Base-by-base conservation (phyloP, 805 yeast species). In the Komagataella mondaviorum region DNA sequence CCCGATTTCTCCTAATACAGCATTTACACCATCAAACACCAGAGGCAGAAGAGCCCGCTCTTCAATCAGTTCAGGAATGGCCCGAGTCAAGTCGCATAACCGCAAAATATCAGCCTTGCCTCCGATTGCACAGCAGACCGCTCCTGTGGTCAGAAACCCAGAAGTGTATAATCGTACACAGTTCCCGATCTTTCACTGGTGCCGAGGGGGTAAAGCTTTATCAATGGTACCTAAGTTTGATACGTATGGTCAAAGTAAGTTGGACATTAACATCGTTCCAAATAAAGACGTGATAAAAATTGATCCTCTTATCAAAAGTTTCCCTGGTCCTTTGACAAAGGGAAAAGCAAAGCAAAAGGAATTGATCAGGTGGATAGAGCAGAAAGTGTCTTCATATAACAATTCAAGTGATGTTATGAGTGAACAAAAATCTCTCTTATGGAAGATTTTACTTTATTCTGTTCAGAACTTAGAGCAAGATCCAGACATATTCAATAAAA, bases 111-210 rank as follows among this genome's bases (percentile, higher is more conserved):
- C 30, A 23, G 22, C 49, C 46, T 48, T 17, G 12, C 39, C 39
- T 30, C 39, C 39, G 12, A 30, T 30, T 8, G 14, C 39, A 10
- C 39, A 30, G 44, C 22, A 23, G 22, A 30, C 20, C 14, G 18
- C 49, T 46, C 23, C 51, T 30, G 36, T 23, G 3, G 30, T 16
- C 36, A 23, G 49, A n/a, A 17, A 14, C 45, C 23, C 39, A 24
- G 51, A 24, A 30, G 36, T 17, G 10, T 18, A 22, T 45, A 47
- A 47, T 30, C 17, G 48, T 7, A 44, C 49, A 12, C 22, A 23
- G 6, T 85, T 84, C 65, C 95, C 96, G 0, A 61, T 88, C 39
- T 84, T 87, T 61, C 71, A 75, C 53, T 88, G 93, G 85, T 70
- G 78, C 23, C 67, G 66, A 18, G 70, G 78, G 2, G 63, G 67